Percentiles rank a stretch among this genome's conserved stretches.
These are phyloP conservation scores for Nakazawaea anatomiae DNA, from an alignment of 805 yeast species.

Conservation along the genomic window DNA sequence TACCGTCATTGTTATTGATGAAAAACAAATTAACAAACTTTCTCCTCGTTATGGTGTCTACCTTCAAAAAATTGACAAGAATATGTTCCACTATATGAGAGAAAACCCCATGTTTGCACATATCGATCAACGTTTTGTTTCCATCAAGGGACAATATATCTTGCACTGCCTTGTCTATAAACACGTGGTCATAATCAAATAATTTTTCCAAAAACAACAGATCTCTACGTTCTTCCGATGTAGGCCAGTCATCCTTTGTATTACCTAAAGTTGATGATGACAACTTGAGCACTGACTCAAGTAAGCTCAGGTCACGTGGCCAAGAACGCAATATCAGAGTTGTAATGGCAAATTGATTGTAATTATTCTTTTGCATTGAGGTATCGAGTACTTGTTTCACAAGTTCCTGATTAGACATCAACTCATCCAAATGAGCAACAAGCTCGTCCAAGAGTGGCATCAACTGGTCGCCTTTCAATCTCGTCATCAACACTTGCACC, in stretches of 20 bases:
- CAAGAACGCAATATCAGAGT: conserved; percentile 30
- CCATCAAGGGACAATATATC: conserved; percentile 49
- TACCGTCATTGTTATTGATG: conserved; percentile 20
- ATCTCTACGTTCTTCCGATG: conserved; percentile 81
- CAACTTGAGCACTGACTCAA: conserved; percentile 64
- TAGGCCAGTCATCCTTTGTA: conserved; percentile 86
- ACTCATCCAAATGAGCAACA: conserved; percentile 57
- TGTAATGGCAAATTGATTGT: conserved; percentile 55
- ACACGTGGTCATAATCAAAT: conserved; percentile 58
- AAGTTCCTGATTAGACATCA: conserved; percentile 65
- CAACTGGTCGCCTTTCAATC: conserved; percentile 54
- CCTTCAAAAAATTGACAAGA: conserved; percentile 37
- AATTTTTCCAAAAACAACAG: conserved; percentile 69
- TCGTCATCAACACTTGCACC: conserved; percentile 62
- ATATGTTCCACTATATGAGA: conserved; percentile 80
- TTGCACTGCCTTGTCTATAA: conserved; percentile 52
- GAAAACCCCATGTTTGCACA: conserved; percentile 87
- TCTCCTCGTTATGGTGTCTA: conserved; percentile 52
- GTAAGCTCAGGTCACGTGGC: conserved; percentile 29
- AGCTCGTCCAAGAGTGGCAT: conserved; percentile 50
- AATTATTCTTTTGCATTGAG: conserved; percentile 50
- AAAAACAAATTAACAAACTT: conserved; percentile 58
- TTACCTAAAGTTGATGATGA: conserved; percentile 73
- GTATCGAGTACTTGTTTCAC: conserved; percentile 64
- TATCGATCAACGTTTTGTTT: conserved; percentile 54